These are phyloP conservation scores for Peronosclerospora sorghi DNA, from an alignment of 352 stramenopile species.

Conservation along the genomic window DNA sequence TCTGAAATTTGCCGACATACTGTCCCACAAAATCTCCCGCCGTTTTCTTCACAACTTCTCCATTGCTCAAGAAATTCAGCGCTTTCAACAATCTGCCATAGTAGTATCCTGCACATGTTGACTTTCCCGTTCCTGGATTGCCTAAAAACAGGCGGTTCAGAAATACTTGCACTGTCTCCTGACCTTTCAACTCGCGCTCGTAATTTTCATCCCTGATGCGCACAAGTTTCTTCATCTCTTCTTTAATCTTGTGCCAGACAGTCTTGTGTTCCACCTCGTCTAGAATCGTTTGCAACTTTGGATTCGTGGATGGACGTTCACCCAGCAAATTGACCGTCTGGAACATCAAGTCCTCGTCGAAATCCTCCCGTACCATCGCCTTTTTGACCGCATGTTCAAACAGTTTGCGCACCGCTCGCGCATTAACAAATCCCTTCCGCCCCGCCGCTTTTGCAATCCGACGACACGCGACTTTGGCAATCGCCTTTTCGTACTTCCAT, in stretches of 20 bases:
- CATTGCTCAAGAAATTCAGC: constrained; percentile 85
- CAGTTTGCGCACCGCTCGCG: constrained; percentile 58
- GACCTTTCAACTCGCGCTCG: constrained; percentile 60
- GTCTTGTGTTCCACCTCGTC: constrained; percentile 63
- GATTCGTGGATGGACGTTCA: constrained; percentile 63
- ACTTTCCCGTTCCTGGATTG: constrained; percentile 89
- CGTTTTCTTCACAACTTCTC: constrained; percentile 82
- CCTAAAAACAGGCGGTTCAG: constrained; percentile 87
- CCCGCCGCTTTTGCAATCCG: constrained; percentile 50
- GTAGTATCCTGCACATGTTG: constrained; percentile 79
- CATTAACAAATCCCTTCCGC: constrained; percentile 83
- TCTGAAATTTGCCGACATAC: constrained; percentile 77
- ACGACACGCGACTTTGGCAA: constrained; percentile 50
- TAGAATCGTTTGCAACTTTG: constrained; percentile 44
- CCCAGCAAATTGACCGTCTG: constrained; percentile 64
- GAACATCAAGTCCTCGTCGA: constrained; percentile 38
- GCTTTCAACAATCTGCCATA: constrained; percentile 84
- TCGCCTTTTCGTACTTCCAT: constrained; percentile 38
- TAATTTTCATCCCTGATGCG: constrained; percentile 77
- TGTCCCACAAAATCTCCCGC: constrained; percentile 80
- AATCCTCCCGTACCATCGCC: constrained; percentile 65
- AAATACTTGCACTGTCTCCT: constrained; percentile 43
- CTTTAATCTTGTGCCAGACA: constrained; percentile 70
- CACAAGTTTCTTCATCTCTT: constrained; percentile 63
- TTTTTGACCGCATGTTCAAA: constrained; percentile 52